Base-by-base conservation (phyloP, 73 alveolate genomes). In the Symbiodinium natans region DNA sequence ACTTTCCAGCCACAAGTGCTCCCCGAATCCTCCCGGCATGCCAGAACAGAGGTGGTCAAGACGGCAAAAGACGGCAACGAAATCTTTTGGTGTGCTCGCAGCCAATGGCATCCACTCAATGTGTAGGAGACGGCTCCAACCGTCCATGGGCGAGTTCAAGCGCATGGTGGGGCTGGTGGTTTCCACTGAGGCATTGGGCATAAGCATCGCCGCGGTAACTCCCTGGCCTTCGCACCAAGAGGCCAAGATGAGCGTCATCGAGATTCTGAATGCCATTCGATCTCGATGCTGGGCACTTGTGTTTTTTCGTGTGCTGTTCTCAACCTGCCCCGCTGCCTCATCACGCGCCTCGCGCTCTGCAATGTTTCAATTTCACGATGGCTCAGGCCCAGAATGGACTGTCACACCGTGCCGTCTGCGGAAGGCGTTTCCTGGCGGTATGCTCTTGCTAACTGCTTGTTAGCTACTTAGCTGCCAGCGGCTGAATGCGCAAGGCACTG, bases 361-460 rank as follows among this genome's bases (percentile, higher is more conserved):
- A n/a, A n/a, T n/a, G n/a, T n/a, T n/a, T n/a, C n/a, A n/a, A n/a
- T n/a, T n/a, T n/a, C n/a, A n/a, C n/a, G n/a, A 25, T 8, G 33
- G 23, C 43, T 41, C 17, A 80, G 88, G 88, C 34, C 88, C 88
- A 10, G 88, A 80, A 27, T 80, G 88, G 88, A 36, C 54, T 34
- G 88, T 80, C 36, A 80, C 88, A 0, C 88, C 88, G 38, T 80
- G 88, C 88, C 88, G 88, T 3, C 59, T 80, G 59, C 88, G 88
- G 19, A 80, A 80, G 88, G 88, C 33, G 80, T 36, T 31, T 52
- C n/a, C 4, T 52, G n/a, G 29, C 25, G 71, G 0, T 52, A 11
- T 52, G 17, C 25, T 52, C 71, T n/a, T n/a, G n/a, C n/a, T n/a
- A n/a, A n/a, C n/a, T n/a, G n/a, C n/a, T n/a, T n/a, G n/a, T n/a